phyloP scores from a whole-genome alignment of 2,329 filamentous ascomycete genomes.

The Zymoseptoria brevis region DNA sequence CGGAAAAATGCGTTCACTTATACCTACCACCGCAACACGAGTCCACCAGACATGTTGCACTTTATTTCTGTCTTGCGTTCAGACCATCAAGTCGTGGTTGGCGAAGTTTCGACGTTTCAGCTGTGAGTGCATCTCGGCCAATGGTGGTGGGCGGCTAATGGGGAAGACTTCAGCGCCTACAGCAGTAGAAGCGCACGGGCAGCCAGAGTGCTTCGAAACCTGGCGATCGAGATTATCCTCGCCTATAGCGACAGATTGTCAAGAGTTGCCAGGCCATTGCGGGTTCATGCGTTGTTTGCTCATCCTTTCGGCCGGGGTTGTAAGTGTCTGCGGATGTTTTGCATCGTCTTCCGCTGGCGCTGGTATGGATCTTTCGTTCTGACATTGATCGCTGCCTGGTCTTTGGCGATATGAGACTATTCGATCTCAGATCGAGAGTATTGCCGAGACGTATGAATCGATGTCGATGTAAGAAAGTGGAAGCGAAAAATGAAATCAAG shows the following conservation, averaged over 20 bases:
- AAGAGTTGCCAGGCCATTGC: neutral
- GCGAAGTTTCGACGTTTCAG: neutral
- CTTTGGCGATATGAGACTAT: neutral
- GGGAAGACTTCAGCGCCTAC: constrained; percentile 17
- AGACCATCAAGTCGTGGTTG: neutral
- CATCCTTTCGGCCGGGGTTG: neutral
- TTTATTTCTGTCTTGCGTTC: constrained; percentile 10
- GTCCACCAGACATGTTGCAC: constrained; percentile 5
- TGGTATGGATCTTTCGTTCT: neutral
- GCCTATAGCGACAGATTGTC: neutral
- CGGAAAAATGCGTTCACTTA: neutral
- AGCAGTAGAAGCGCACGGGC: constrained; percentile 12
- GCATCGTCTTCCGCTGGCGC: constrained; percentile 2
- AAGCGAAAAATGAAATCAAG: neutral
- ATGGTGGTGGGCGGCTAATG: constrained; percentile 17
- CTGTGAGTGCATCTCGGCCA: constrained; percentile 8
- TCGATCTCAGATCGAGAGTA: neutral
- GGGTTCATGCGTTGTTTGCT: neutral
- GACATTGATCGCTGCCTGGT: neutral
- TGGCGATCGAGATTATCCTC: neutral
- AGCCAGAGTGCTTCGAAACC: neutral
- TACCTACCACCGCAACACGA: neutral
- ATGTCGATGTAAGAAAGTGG: neutral
- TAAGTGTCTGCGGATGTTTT: constrained; percentile 19
- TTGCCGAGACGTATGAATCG: neutral